phyloP scores from a whole-genome alignment of 768 basidiomycete species.

The Pleurotus tuber-regium region DNA sequence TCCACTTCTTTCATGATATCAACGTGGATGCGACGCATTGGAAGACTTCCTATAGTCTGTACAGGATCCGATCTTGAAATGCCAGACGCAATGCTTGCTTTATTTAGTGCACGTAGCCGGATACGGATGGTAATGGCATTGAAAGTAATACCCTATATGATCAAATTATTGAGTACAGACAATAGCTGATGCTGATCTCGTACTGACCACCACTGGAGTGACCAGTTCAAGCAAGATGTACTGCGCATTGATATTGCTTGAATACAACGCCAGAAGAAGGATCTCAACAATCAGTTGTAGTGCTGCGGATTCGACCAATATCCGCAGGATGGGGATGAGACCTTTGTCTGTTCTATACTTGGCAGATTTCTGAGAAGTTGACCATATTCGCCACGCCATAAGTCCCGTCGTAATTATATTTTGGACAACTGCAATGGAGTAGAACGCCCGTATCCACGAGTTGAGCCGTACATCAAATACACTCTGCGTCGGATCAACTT shows the following conservation, averaged over 20 bases:
- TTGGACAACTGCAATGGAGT: constrained; percentile 18
- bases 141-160: constrained; percentile 20
- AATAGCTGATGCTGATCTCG: neutral
- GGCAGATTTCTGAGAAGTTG: constrained; percentile 9
- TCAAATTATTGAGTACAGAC: neutral
- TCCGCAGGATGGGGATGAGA: constrained; percentile 17
- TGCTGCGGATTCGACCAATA: constrained; percentile 21
- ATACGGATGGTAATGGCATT: constrained; percentile 22
- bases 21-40: constrained; percentile 10
- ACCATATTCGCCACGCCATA: constrained; percentile 22
- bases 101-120: constrained; percentile 11
- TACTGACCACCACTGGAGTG: constrained; percentile 15
- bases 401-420: constrained; percentile 21
- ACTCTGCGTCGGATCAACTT: constrained; percentile 3
- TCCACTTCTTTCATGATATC: constrained; percentile 3
- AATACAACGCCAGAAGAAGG: constrained; percentile 17
- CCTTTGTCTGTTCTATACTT: constrained; percentile 11
- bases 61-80: neutral
- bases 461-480: constrained; percentile 18
- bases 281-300: constrained; percentile 15
- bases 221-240: constrained; percentile 16
- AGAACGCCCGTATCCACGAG: constrained; percentile 19
- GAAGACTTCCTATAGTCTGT: constrained; percentile 5
- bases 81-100: neutral
- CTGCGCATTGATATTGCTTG: constrained; percentile 17